Conservation (phyloP, 345 rosid species). For the Ailanthus altissimus region DNA sequence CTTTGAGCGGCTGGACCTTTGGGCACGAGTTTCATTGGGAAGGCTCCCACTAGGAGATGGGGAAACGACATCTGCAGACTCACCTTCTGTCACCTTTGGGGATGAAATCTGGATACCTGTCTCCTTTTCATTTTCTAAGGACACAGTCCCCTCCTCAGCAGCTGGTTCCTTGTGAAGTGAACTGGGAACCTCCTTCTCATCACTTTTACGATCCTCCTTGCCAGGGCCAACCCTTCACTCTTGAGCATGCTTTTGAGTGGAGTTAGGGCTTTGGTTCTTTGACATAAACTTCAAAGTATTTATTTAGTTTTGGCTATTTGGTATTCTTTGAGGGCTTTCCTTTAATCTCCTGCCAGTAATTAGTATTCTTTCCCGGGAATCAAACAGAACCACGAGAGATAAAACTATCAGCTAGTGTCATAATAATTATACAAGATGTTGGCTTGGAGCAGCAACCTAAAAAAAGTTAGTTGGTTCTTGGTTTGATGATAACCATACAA, state of each 20-base stretch:
- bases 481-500: not conserved
- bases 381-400: not conserved
- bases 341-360: too few species aligned
- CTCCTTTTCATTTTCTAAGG: constrained; percentile 50
- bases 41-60: constrained; percentile 43
- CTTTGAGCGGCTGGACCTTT: constrained; percentile 48
- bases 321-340: too few species aligned
- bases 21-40: constrained; percentile 47
- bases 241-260: too few species aligned
- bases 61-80: constrained; percentile 36
- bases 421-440: not conserved
- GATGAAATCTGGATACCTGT: constrained; percentile 39
- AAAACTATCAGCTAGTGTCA: too few species aligned
- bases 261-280: too few species aligned
- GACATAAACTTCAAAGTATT: constrained; percentile 35
- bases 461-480: not conserved
- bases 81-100: constrained; percentile 43
- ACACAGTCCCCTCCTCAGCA: constrained; percentile 34
- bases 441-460: not conserved
- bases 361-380: not conserved
- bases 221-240: too few species aligned
- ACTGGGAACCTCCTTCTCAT: constrained; percentile 34
- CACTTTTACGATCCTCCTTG: constrained; percentile 39
- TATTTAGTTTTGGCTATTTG: not conserved
- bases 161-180: constrained; percentile 39